Base-by-base conservation (phyloP, 768 basidiomycete genomes). In the Phaffia tasmanica region DNA sequence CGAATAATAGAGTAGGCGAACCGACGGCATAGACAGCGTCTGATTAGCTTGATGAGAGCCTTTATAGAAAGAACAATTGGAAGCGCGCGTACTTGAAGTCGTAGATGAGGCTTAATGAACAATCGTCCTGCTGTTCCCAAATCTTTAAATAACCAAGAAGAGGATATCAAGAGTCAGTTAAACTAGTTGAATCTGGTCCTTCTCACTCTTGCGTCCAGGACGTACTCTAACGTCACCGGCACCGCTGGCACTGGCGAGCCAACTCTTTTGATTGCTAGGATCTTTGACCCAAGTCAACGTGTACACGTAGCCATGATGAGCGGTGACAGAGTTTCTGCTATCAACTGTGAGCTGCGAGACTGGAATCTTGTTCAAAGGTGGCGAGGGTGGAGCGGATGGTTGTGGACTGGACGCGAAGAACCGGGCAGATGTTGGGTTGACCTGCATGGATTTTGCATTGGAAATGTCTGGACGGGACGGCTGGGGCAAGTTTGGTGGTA, bases 291-390 rank as follows among this genome's bases (percentile, higher is more conserved):
- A 58, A 19, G 35, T 57, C 16, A 69, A 53, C 1, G 62, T 35
- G 55, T 63, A 64, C 0, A 69, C 63, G 57, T 69, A 69, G 29
- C 67, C 67, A 23, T 55, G 59, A 42, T 69, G 67, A 8, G 62
- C 67, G 4, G 62, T 48, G 23, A 57, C 51, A 23, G 42, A 25
- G 48, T 55, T 35, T 23, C 58, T 51, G 14, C 47, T 48, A 11
- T 55, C 55, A 18, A 35, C 47, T n/a, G 54, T 54, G 55, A 56
- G 51, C 55, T 62, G 8, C 7, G 35, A 25, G 21, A 54, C 61
- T 7, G 47, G 29, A 46, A 30, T 48, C 47, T 49, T 57, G 25
- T 48, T 48, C 5, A 5, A 49, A 59, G 7, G 56, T 48, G 23
- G 64, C 47, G 50, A 32, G 47, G 3, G 64, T 54, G 19, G 55